Percentiles rank a stretch among this genome's conserved stretches.
phyloP scores from a whole-genome alignment of 371 early-diverging fungal species.

The Mucor ambiguus region DNA sequence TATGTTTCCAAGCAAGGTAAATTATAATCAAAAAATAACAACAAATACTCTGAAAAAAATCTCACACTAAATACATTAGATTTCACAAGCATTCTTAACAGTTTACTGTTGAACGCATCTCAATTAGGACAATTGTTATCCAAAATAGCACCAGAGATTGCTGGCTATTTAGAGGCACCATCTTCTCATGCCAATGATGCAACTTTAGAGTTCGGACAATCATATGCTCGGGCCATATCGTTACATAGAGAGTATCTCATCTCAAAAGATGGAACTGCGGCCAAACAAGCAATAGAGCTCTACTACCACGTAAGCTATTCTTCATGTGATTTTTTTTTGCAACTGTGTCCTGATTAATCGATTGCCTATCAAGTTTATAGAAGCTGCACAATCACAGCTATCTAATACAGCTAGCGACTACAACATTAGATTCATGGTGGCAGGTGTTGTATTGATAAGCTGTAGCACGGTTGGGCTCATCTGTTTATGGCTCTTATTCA shows the following conservation, averaged over 20 bases:
- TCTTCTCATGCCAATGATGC: not conserved
- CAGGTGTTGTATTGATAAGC: conserved; percentile 38
- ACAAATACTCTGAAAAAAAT: not conserved
- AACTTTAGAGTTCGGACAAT: not conserved
- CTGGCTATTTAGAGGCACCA: conserved; percentile 16
- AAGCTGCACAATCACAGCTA: conserved; percentile 46
- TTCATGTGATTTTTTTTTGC: not conserved
- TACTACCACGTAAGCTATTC: conserved; percentile 37
- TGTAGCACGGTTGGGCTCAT: conserved; percentile 14
- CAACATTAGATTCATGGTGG: conserved; percentile 48
- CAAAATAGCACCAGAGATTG: conserved; percentile 16
- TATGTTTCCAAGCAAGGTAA: conserved; percentile 40
- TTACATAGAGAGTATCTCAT: conserved; percentile 19
- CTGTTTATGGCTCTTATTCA: not conserved
- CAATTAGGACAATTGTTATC: conserved; percentile 53
- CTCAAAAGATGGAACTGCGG: not conserved
- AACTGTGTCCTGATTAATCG: not conserved
- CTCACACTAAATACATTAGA: not conserved
- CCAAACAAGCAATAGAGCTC: conserved; percentile 22
- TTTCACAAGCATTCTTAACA: conserved; percentile 4
- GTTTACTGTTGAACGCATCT: conserved; percentile 62
- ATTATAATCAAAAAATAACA: not conserved
- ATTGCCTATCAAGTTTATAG: conserved; percentile 39
- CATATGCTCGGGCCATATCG: conserved; percentile 19
- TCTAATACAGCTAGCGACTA: conserved; percentile 62